Base-by-base conservation (phyloP, 2,329 filamentous ascomycete species). In the Ophiocordyceps australis region DNA sequence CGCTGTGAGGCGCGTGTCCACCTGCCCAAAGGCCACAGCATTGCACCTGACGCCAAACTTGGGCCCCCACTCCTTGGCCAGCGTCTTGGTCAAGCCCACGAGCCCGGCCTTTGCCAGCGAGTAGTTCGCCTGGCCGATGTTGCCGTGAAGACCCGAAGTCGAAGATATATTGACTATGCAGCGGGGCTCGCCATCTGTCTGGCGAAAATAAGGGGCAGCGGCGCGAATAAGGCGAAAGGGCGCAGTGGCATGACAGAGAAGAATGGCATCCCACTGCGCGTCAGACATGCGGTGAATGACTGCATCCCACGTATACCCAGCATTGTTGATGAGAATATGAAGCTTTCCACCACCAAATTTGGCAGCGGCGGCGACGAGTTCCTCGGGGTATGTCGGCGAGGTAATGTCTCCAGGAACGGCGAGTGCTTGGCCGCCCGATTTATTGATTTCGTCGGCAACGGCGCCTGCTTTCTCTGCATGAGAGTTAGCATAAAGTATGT, bases 201-300 rank as follows among this genome's bases (percentile, higher is more conserved):
- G 78, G 21, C 83, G 73, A 60, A 93, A 92, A 52, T 80, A 92
- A 14, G 80, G 79, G 1, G 80, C 77, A 1, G 80, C 80, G 23
- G 73, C 74, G 28, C 82, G 68, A 33, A 89, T 59, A 27, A 92
- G 72, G 46, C 74, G 75, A 62, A 93, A 92, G 9, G 83, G 83
- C 3, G 78, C 81, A 9, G 80, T 89, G 45, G 67, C 74, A 61
- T 92, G 83, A 24, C 92, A 62, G 14, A 74, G 70, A 17, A 92
- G 55, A 47, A 93, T 92, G 26, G 76, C 83, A 34, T 89, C 76
- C 80, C 80, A 91, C 61, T 91, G 81, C 56, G 80, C 80, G 58
- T 91, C 80, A 11, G 74, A 78, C 61, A 82, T 86, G 62, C 89
- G 91, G 61, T 91, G 80, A 37, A 91, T 82, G 20, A 91, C 81